Percentiles rank a stretch among this genome's conserved stretches.
Evolutionary conservation across 2,329 filamentous ascomycete genomes (phyloP).

Genomic region (Pseudophaeomoniella oleicola): DNA sequence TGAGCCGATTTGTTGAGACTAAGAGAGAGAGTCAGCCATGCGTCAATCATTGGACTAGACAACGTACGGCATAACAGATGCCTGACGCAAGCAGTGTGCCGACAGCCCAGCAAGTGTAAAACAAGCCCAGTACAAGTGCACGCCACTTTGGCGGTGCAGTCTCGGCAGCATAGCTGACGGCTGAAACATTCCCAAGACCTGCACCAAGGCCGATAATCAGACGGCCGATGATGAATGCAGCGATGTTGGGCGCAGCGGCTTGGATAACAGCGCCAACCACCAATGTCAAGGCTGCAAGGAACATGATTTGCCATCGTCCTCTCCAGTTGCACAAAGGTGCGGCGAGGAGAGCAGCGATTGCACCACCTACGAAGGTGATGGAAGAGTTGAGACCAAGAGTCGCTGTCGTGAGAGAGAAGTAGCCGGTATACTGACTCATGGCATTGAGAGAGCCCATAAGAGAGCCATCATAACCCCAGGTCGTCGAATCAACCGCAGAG

Average conservation of each 20-base stretch:
- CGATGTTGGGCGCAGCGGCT: conserved; percentile 34
- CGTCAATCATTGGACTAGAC: conserved; percentile 35
- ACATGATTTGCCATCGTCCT: conserved; percentile 29
- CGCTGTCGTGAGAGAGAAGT: conserved; percentile 38
- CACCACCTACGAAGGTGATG: conserved; percentile 38
- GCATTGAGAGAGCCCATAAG: conserved; percentile 25
- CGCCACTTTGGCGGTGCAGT: conserved; percentile 11
- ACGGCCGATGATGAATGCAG: conserved; percentile 41
- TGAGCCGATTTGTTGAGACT: conserved; percentile 7
- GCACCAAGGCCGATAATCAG: conserved; percentile 44
- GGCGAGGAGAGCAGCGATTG: conserved; percentile 29
- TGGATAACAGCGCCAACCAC: conserved; percentile 32
- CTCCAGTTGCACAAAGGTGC: conserved; percentile 27
- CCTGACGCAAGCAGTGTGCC: conserved; percentile 33
- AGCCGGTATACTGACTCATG: conserved; percentile 40
- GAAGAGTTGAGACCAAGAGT: conserved; percentile 42
- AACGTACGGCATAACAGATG: conserved; percentile 33
- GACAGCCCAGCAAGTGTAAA: conserved; percentile 41
- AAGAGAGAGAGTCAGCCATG: conserved; percentile 33
- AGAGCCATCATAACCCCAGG: conserved; percentile 1
- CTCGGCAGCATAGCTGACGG: conserved; percentile 41
- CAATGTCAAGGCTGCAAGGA: conserved; percentile 25
- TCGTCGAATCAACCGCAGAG: conserved; percentile 15
- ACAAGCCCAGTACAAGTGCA: conserved; percentile 14
- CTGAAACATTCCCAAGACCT: conserved; percentile 27